Base-by-base conservation (phyloP, 257 asterid species). In the Solanum raphanifolium region DNA sequence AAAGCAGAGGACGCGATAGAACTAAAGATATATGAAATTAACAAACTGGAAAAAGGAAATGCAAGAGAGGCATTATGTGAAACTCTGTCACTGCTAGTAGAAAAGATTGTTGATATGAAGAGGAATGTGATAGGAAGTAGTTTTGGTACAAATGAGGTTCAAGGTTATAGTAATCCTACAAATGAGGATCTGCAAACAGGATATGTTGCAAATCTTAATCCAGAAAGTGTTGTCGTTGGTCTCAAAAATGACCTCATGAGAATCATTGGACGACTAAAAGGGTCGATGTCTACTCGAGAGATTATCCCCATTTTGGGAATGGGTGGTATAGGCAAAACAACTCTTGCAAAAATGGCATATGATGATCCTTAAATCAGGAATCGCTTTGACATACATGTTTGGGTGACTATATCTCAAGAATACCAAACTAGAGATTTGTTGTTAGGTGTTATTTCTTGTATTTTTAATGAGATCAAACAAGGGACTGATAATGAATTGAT, bases 241-340 rank as follows among this genome's bases (percentile, higher is more conserved):
- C 35, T 38, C 2, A 23, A 75, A 38, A 58, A 75, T 13, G 83
- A 75, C 21, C 12, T 75, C 21, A 12, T 38, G 58, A 38, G 21
- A 38, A 38, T 75, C 12, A 38, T 35, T 13, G 23, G 31, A 74
- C 6, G 58, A 23, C 46, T 75, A 23, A 75, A 2, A 38, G 58
- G 83, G 55, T 4, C 34, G 3, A 13, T 13, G 32, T 75, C 34
- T 23, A 75, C 20, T 23, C 21, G 13, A 32, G 29, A 83, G 23
- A 36, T 83, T n/a, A 83, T 83, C 46, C 43, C 86, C 39, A 83
- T 55, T 32, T 13, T 83, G 20, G 86, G 86, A 32, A 83, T 55
- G 86, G 87, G 60, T 9, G 83, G 87, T 5, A n/a, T 69, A 6
- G 83, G 89, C 4, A 87, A 82, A 35, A 87, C 87, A 3, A 83